These are phyloP conservation scores for Pichia sp. DNA, from an alignment of 1,139 yeast species.

Conservation along the genomic window DNA sequence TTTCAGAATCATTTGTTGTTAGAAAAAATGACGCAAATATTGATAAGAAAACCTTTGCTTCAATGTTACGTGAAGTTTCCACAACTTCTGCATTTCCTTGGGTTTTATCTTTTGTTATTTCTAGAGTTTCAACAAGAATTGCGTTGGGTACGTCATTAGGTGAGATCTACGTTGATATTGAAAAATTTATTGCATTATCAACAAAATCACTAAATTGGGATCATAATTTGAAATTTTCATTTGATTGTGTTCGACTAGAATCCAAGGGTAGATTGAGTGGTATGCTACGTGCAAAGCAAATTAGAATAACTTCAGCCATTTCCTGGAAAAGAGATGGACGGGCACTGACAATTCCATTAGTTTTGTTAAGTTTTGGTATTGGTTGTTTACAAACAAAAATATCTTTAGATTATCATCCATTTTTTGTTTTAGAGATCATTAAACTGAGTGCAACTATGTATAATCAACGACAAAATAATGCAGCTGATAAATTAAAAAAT, in stretches of 20 bases:
- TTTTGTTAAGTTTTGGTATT: slow-evolving; percentile 55
- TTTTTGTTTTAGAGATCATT: slow-evolving; percentile 54
- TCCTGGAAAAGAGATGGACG: slow-evolving; percentile 54
- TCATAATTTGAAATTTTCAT: slow-evolving; percentile 60
- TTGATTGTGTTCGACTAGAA: slow-evolving; percentile 45
- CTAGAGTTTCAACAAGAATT: slow-evolving; percentile 48
- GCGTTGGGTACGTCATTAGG: slow-evolving; percentile 88
- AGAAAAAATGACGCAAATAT: slow-evolving; percentile 4
- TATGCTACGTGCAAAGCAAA: slow-evolving; percentile 40
- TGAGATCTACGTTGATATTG: slow-evolving; percentile 45
- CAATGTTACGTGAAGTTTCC: slow-evolving; percentile 54
- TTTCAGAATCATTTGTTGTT: slow-evolving; percentile 16
- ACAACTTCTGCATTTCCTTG: slow-evolving; percentile 69
- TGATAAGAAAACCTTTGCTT: slow-evolving; percentile 39
- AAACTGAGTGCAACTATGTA: slow-evolving; percentile 51
- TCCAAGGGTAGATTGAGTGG: slow-evolving; percentile 84
- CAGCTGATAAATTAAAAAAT: slow-evolving; percentile 60
- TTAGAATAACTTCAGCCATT: slow-evolving; percentile 59
- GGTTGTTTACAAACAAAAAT: slow-evolving; percentile 51
- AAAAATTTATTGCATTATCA: slow-evolving; percentile 63
- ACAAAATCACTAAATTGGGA: slow-evolving; percentile 66
- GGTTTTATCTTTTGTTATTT: slow-evolving; percentile 55
- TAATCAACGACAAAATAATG: slow-evolving; percentile 52
- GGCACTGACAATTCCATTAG: slow-evolving; percentile 56
- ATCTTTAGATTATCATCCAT: slow-evolving; percentile 80